A percentile compares a stretch with the other conserved stretches of the same genome.
Evolutionary conservation across 176 grass and related monocot species (phyloP).

Genomic region (Aegilops umbellulata): DNA sequence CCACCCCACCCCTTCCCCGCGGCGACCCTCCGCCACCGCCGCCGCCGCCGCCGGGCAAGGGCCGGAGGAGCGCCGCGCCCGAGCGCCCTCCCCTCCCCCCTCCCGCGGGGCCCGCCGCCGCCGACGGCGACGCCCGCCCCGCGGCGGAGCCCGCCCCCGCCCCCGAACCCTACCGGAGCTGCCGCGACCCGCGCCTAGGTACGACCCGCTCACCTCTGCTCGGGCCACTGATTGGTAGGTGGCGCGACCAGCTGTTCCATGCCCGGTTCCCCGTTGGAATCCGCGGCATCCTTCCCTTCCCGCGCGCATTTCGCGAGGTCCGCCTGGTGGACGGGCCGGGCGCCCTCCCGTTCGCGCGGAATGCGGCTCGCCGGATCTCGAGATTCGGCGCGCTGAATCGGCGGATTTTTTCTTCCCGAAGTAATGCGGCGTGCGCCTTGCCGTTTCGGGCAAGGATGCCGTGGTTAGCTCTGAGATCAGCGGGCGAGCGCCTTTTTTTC

Average conservation of each 20-base stretch:
- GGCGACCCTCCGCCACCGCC: neutral
- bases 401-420: neutral
- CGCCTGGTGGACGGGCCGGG: neutral
- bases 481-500: neutral
- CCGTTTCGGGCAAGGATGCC: neutral
- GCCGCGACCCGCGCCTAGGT: neutral
- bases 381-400: neutral
- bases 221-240: neutral
- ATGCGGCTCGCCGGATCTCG: neutral
- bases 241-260: neutral
- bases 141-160: neutral
- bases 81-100: neutral
- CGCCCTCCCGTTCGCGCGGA: neutral
- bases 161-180: neutral
- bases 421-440: neutral
- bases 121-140: neutral
- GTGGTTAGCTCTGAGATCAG: neutral
- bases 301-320: conserved; percentile 5
- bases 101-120: neutral
- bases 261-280: neutral
- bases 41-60: neutral
- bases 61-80: neutral
- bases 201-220: neutral
- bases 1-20: neutral
- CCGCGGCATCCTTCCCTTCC: no score